Percentiles rank a stretch among this genome's conserved stretches.
Evolutionary conservation across 768 basidiomycete genomes (phyloP).

Genomic region (Tubosaeta sp.): DNA sequence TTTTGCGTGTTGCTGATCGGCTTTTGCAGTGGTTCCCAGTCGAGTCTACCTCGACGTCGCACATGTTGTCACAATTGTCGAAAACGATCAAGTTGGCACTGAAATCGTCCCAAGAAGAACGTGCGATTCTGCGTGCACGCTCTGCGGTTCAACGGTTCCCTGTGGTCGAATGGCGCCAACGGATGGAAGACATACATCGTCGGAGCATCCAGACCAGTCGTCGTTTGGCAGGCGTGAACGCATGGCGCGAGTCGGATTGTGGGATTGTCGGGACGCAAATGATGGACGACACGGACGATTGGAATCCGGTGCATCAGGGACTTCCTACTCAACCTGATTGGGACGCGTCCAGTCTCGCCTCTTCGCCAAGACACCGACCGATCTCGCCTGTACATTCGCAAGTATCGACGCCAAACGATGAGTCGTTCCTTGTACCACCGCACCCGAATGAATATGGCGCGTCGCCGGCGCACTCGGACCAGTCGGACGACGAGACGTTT

Average conservation of each 20-base stretch:
- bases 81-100: slow-evolving; percentile 95
- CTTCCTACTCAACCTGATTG: slow-evolving; percentile 72
- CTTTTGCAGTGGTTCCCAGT: slow-evolving; percentile 87
- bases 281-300: slow-evolving; percentile 70
- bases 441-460: slow-evolving; percentile 22
- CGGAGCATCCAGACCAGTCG: slow-evolving; percentile 77
- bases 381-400: slow-evolving; percentile 63
- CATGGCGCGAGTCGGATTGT: slow-evolving; percentile 75
- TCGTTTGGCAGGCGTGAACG: slow-evolving; percentile 59
- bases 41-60: slow-evolving; percentile 86
- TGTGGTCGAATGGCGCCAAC: slow-evolving; percentile 95
- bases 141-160: slow-evolving; percentile 97
- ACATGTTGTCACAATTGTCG: slow-evolving; percentile 91
- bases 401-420: slow-evolving; percentile 47
- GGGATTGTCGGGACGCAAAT: slow-evolving; percentile 39
- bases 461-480: slow-evolving; percentile 41
- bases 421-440: slow-evolving; percentile 36
- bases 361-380: slow-evolving; percentile 39
- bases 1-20: not conserved
- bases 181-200: slow-evolving; percentile 91
- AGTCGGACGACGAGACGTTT: slow-evolving; percentile 60
- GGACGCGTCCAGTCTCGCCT: slow-evolving; percentile 58
- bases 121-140: slow-evolving; percentile 87
- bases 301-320: slow-evolving; percentile 67
- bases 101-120: slow-evolving; percentile 86